Percentiles rank a stretch among this genome's conserved stretches.
These are phyloP conservation scores for Neofusicoccum laricinum DNA, from an alignment of 2,329 filamentous ascomycete species.

Conservation along the genomic window DNA sequence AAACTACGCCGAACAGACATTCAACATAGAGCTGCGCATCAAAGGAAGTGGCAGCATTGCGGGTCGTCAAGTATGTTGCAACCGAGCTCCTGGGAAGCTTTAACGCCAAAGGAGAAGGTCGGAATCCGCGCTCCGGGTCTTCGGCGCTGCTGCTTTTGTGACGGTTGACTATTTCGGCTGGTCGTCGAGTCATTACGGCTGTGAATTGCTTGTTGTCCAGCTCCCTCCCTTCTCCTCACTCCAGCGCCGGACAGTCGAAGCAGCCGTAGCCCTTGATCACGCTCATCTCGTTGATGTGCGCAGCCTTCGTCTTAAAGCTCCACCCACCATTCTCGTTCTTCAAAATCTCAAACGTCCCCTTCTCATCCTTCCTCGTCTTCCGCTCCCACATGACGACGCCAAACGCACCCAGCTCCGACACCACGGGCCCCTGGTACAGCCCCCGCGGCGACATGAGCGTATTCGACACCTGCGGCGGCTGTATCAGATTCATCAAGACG, in stretches of 20 bases:
- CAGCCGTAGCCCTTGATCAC: conserved; percentile 48
- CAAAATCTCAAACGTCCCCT: conserved; percentile 27
- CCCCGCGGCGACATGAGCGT: conserved; percentile 78
- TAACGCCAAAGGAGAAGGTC: not conserved
- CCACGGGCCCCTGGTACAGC: conserved; percentile 74
- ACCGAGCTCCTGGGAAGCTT: not conserved
- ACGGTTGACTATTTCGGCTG: too few relatives aligned
- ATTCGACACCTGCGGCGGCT: conserved; percentile 75
- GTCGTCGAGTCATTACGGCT: not conserved
- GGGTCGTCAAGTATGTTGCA: not conserved
- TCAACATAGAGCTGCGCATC: too few relatives aligned
- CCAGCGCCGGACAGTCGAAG: conserved; percentile 40
- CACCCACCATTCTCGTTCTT: conserved; percentile 37
- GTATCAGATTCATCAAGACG: conserved; percentile 97
- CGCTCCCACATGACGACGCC: conserved; percentile 83
- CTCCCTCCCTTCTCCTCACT: not conserved
- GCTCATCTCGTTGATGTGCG: conserved; percentile 44
- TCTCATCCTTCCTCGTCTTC: conserved; percentile 14
- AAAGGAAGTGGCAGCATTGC: not conserved
- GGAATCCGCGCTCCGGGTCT: not conserved
- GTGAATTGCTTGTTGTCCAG: too few relatives aligned
- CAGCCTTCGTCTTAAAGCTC: conserved; percentile 46
- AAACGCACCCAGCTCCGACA: conserved; percentile 90
- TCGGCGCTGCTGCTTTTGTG: not conserved
- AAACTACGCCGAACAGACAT: too few relatives aligned